These are phyloP conservation scores for Rhizopogon vinicolor DNA, from an alignment of 768 basidiomycete species.

Conservation along the genomic window DNA sequence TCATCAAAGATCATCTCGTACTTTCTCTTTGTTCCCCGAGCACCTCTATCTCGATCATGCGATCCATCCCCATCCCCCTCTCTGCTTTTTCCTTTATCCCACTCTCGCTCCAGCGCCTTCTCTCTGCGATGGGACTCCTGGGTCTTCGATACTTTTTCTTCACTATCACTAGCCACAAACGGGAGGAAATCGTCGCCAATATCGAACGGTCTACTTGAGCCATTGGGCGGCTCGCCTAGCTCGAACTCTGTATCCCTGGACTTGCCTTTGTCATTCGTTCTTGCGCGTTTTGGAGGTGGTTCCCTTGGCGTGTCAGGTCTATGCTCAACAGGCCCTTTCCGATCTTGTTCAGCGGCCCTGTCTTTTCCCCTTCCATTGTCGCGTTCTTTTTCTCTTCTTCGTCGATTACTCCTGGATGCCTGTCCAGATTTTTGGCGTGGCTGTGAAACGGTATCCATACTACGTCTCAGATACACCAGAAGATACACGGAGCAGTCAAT, in stretches of 20 bases:
- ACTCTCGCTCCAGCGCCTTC: conserved; percentile 29
- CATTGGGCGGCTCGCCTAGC: conserved; percentile 8
- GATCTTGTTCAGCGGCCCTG: background rate
- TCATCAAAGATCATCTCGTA: conserved; percentile 39
- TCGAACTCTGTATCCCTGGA: conserved; percentile 12
- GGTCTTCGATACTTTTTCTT: conserved; percentile 6
- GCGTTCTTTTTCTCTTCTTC: conserved; percentile 1
- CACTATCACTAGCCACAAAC: conserved; percentile 13
- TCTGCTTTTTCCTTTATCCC: conserved; percentile 34
- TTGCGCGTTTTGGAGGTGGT: conserved; percentile 14
- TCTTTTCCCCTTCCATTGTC: conserved; percentile 1
- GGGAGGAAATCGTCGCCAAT: conserved; percentile 30
- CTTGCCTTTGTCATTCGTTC: conserved; percentile 10
- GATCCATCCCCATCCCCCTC: conserved; percentile 18
- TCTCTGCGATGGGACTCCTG: conserved; percentile 10
- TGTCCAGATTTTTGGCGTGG: conserved; percentile 1
- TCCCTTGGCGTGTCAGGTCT: conserved; percentile 8
- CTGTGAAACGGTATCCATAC: background rate
- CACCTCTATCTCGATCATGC: conserved; percentile 4
- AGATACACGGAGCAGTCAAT: background rate
- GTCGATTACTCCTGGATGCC: background rate
- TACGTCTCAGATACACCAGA: background rate
- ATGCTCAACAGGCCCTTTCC: background rate
- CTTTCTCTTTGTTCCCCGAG: conserved; percentile 38
- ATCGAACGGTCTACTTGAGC: conserved; percentile 11